phyloP scores from a whole-genome alignment of 2,329 filamentous ascomycete species.

The Epichloe baconii region DNA sequence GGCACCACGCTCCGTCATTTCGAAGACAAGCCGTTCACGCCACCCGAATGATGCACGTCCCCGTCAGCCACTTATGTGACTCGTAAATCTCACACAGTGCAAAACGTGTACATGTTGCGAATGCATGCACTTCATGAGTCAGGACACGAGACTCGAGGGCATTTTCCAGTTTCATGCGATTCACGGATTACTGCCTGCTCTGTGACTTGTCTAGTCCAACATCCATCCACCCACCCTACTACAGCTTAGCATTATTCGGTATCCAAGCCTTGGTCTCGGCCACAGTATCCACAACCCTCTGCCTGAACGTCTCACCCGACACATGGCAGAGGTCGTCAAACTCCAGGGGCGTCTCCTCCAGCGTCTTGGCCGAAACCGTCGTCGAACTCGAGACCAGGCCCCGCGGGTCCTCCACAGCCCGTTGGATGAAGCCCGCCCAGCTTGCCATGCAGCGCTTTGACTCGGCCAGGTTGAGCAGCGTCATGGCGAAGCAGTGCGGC shows the following conservation, averaged over 20 bases:
- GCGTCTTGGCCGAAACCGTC: conserved; percentile 35
- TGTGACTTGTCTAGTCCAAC: no score
- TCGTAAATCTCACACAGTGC: no score
- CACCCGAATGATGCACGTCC: no score
- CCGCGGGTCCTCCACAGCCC: conserved; percentile 22
- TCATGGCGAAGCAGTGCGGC: conserved; percentile 59
- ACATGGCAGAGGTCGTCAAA: conserved; percentile 30
- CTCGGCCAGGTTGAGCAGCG: conserved; percentile 35
- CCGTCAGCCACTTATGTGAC: no score
- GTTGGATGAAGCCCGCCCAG: conserved; percentile 43
- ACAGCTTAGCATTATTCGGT: conserved; percentile 18
- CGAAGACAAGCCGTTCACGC: no score
- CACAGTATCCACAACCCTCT: conserved; percentile 21
- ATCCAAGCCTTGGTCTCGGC: conserved; percentile 8
- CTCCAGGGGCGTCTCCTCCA: conserved; percentile 33
- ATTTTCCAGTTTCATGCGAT: no score
- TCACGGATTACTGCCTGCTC: no score
- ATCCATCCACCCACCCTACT: conserved; percentile 6
- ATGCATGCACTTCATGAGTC: no score
- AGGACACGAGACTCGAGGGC: no score
- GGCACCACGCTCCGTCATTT: no score
- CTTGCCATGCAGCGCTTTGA: conserved; percentile 38
- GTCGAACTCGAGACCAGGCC: conserved; percentile 28
- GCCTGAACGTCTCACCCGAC: conserved; percentile 28
- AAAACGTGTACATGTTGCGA: no score